A percentile compares a stretch with the other conserved stretches of the same genome.
Evolutionary conservation across 768 basidiomycete genomes (phyloP).

Genomic region (Neoboletus subvelutipes): DNA sequence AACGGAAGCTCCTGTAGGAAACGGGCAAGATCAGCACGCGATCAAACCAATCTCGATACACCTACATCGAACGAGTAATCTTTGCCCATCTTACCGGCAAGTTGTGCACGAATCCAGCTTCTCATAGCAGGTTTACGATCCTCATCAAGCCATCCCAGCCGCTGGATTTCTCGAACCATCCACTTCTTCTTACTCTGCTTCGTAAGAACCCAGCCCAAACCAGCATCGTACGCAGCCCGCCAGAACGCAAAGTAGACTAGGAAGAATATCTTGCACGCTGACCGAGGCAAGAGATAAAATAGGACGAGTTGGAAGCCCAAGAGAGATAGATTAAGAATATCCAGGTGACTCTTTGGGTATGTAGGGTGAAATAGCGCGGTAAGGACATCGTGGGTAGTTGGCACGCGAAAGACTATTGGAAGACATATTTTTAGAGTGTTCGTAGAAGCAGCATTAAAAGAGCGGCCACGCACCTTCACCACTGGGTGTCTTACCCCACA

Average conservation of each 20-base stretch:
- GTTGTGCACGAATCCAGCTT: conserved; percentile 82
- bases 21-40: neutral
- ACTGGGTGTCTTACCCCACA: conserved; percentile 85
- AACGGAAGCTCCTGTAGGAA: conserved; percentile 72
- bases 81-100: conserved; percentile 90
- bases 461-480: conserved; percentile 60
- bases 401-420: conserved; percentile 81
- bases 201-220: conserved; percentile 90
- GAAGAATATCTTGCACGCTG: conserved; percentile 65
- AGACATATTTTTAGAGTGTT: conserved; percentile 4
- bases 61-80: conserved; percentile 91
- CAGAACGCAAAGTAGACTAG: conserved; percentile 90
- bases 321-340: conserved; percentile 78
- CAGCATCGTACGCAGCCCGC: conserved; percentile 88
- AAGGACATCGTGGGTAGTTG: conserved; percentile 87
- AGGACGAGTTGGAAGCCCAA: conserved; percentile 76
- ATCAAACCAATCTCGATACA: conserved; percentile 15
- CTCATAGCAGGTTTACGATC: conserved; percentile 59
- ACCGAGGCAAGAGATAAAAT: conserved; percentile 63
- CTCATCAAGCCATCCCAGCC: conserved; percentile 87
- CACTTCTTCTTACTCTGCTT: conserved; percentile 95
- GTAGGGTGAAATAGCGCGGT: conserved; percentile 81
- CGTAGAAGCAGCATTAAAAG: conserved; percentile 2
- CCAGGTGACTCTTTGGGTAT: conserved; percentile 86
- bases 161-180: conserved; percentile 81